phyloP scores from a whole-genome alignment of 768 basidiomycete species.

The Phylloporus rhodoxanthus region DNA sequence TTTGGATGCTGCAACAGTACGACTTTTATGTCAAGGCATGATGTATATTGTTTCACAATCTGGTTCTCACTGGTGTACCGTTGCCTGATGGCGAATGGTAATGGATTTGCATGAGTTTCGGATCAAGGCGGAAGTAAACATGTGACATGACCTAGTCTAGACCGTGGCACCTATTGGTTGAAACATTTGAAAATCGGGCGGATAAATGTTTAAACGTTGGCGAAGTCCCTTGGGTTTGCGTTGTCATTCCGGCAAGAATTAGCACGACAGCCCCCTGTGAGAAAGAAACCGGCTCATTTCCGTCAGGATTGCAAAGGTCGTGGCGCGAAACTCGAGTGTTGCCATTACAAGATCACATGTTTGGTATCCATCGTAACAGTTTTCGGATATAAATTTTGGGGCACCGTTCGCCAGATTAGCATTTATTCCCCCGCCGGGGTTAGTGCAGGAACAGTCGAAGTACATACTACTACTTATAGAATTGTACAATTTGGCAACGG shows the following conservation, averaged over 20 bases:
- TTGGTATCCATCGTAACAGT: neutral
- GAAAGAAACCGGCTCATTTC: constrained; percentile 2
- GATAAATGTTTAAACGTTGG: neutral
- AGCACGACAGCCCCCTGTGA: no score
- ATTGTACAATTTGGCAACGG: no score
- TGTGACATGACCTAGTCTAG: neutral
- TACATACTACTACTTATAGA: no score
- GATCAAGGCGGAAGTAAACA: constrained; percentile 6
- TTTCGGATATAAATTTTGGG: neutral
- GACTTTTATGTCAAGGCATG: constrained; percentile 61
- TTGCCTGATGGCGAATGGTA: neutral
- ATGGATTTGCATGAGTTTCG: constrained; percentile 1
- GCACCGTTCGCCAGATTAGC: neutral
- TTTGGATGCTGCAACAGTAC: constrained; percentile 86
- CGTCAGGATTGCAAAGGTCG: neutral
- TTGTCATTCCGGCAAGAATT: neutral
- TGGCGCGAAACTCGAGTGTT: constrained; percentile 9
- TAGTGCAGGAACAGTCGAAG: neutral
- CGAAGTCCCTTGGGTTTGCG: neutral
- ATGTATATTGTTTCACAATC: constrained; percentile 3
- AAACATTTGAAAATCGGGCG: constrained; percentile 9
- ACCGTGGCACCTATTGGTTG: constrained; percentile 1
- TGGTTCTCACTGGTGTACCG: neutral
- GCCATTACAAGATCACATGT: neutral
- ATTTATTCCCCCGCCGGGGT: neutral